Base-by-base conservation (phyloP, 176 grass and related monocot genomes). In the Eragrostis curvula region DNA sequence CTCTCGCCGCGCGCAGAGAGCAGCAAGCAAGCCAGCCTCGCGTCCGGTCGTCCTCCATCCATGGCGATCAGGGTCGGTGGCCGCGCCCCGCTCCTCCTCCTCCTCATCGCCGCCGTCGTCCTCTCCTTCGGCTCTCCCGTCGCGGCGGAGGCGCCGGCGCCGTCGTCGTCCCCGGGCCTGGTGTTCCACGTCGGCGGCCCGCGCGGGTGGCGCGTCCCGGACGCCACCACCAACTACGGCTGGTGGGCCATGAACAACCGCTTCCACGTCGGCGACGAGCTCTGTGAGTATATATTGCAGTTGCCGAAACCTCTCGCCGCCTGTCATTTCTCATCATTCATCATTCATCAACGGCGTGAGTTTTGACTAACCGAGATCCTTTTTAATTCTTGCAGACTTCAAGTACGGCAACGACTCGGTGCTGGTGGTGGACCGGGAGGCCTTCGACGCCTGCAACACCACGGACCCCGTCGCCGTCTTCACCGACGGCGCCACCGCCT, bases 371-470 rank as follows among this genome's bases (percentile, higher is more conserved):
- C 32, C 32, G 32, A 36, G 32, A 36, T 36, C 32, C 32, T 36
- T 36, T 36, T 36, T 4, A 2, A 36, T 36, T 36, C 32, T 36
- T 5, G 40, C 83, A 97, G 94, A 88, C 71, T 97, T 97, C 89
- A 93, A 82, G 87, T 97, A 94, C 32, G 79, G 58, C 46, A 88
- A 89, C 32, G 91, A 97, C 87, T 94, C 94, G 39, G 89, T 97
- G 85, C 85, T 97, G 3, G 27, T 86, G 25, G 91, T 97, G 80
- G 58, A 71, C 66, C 82, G 79, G 7, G 46, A 70, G 8, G 81
- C 74, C 28, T 97, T 91, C 85, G 92, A 80, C 25, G 42, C 29
- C 61, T 97, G 94, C 86, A 80, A 92, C 58, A 58, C 82, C 11
- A 73, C 85, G 44, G 77, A 56, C 12, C 89, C 94, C 9, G 10